A percentile compares a stretch with the other conserved stretches of the same genome.
These are phyloP conservation scores for Phytophthora melonis DNA, from an alignment of 352 stramenopile genomes.

Conservation along the genomic window DNA sequence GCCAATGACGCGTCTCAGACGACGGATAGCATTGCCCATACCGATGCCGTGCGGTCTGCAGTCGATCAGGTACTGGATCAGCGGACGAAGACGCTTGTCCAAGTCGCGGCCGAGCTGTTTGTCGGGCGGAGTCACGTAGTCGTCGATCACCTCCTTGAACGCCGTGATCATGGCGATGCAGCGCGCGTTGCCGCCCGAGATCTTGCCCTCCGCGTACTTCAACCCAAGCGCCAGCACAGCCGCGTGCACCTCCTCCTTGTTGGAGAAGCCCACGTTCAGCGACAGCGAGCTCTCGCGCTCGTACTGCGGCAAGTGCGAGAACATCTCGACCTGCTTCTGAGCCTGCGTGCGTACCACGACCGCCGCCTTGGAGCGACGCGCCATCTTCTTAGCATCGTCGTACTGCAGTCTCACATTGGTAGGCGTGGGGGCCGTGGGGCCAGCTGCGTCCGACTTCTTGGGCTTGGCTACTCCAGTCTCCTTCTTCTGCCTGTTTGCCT, in stretches of 20 bases:
- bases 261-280: slow-evolving; percentile 76
- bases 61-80: slow-evolving; percentile 96
- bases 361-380: slow-evolving; percentile 72
- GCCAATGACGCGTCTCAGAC: slow-evolving; percentile 91
- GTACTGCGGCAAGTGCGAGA: slow-evolving; percentile 88
- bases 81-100: slow-evolving; percentile 91
- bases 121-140: slow-evolving; percentile 86
- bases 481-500: slow-evolving; percentile 90
- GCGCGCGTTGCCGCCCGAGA: slow-evolving; percentile 92
- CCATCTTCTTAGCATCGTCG: slow-evolving; percentile 84
- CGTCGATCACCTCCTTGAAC: slow-evolving; percentile 91
- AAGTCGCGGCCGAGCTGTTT: slow-evolving; percentile 88
- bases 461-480: slow-evolving; percentile 35
- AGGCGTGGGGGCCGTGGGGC: slow-evolving; percentile 35
- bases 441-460: slow-evolving; percentile 49
- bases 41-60: slow-evolving; percentile 94
- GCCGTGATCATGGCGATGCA: slow-evolving; percentile 95
- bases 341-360: slow-evolving; percentile 78
- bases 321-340: slow-evolving; percentile 86
- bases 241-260: slow-evolving; percentile 88
- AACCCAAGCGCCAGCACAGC: slow-evolving; percentile 92
- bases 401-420: slow-evolving; percentile 77
- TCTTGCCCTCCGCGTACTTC: slow-evolving; percentile 92
- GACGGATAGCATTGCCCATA: slow-evolving; percentile 96
- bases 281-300: slow-evolving; percentile 82